Evolutionary conservation across 768 basidiomycete species (phyloP).

Genomic region (Rhodotorula graminis): DNA sequence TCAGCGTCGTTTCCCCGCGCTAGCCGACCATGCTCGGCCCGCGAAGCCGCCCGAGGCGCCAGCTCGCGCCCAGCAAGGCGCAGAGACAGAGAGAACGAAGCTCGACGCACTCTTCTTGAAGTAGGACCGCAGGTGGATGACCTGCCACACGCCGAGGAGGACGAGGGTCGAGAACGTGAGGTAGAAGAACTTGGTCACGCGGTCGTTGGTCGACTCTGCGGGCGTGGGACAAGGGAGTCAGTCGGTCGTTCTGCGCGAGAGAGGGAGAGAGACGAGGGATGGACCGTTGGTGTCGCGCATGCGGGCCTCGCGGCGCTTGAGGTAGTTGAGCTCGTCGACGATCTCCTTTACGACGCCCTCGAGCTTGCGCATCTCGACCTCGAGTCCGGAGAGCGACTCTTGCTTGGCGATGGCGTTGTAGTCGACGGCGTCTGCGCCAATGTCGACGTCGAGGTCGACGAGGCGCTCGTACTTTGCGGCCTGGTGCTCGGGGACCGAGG

Average conservation of each 20-base stretch:
- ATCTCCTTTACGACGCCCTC: conserved; percentile 93
- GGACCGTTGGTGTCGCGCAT: conserved; percentile 84
- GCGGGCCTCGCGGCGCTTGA: conserved; percentile 79
- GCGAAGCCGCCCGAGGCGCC: too few relatives aligned
- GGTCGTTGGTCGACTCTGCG: conserved; percentile 79
- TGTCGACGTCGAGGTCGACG: conserved; percentile 91
- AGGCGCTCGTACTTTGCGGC: conserved; percentile 58
- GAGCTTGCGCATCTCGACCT: conserved; percentile 96
- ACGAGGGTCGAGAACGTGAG: conserved; percentile 75
- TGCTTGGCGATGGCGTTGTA: conserved; percentile 99
- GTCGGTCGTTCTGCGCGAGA: accelerated
- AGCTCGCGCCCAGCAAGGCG: too few relatives aligned
- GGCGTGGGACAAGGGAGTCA: not conserved
- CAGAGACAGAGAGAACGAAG: not conserved
- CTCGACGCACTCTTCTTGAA: conserved; percentile 58
- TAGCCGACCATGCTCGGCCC: too few relatives aligned
- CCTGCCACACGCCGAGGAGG: conserved; percentile 85
- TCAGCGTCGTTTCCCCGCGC: not conserved
- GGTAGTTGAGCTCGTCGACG: conserved; percentile 84
- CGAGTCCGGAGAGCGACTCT: conserved; percentile 87
- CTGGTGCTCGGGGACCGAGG: conserved; percentile 54
- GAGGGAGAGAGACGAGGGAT: conserved; percentile 42
- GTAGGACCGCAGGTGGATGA: conserved; percentile 86
- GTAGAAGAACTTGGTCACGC: conserved; percentile 90
- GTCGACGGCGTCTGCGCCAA: conserved; percentile 96